Evolutionary conservation across 2,329 filamentous ascomycete species (phyloP).

Genomic region (Verticillium nonalfalfae): DNA sequence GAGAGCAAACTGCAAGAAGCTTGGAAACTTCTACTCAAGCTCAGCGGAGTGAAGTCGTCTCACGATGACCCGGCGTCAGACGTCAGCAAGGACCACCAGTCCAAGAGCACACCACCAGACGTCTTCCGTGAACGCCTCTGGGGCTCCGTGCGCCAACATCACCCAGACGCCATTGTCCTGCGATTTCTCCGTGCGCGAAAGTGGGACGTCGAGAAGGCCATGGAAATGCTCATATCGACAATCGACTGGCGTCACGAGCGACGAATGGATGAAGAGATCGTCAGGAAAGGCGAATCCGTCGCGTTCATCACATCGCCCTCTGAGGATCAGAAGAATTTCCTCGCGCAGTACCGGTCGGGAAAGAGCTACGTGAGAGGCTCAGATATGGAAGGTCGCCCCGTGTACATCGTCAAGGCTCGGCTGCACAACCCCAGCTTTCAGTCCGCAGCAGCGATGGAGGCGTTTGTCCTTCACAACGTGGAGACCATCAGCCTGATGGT

Average conservation of each 20-base stretch:
- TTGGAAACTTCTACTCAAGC: slow-evolving; percentile 15
- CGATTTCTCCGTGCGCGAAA: slow-evolving; percentile 33
- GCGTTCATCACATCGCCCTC: slow-evolving; percentile 15
- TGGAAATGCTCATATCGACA: slow-evolving; percentile 29
- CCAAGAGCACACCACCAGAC: slow-evolving; percentile 2
- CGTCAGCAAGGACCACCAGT: neutral
- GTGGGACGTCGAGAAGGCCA: slow-evolving; percentile 30
- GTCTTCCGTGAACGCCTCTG: slow-evolving; percentile 26
- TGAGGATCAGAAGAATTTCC: slow-evolving; percentile 24
- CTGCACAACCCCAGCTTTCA: slow-evolving; percentile 24
- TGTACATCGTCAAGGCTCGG: slow-evolving; percentile 27
- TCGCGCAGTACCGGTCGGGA: slow-evolving; percentile 27
- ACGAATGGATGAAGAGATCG: slow-evolving; percentile 22
- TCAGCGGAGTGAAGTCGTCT: slow-evolving; percentile 10
- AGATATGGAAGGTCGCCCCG: slow-evolving; percentile 25
- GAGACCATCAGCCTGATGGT: slow-evolving; percentile 25
- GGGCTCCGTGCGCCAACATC: slow-evolving; percentile 14
- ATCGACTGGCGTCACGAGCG: slow-evolving; percentile 29
- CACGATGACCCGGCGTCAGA: neutral
- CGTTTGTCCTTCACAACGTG: slow-evolving; percentile 31
- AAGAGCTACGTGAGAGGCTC: slow-evolving; percentile 30
- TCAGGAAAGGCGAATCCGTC: slow-evolving; percentile 25
- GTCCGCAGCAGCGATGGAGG: slow-evolving; percentile 25
- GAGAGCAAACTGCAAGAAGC: slow-evolving; percentile 16
- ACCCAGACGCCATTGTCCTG: slow-evolving; percentile 30